phyloP scores from a whole-genome alignment of 306 rosid genomes.

The Dryas alaskensis region DNA sequence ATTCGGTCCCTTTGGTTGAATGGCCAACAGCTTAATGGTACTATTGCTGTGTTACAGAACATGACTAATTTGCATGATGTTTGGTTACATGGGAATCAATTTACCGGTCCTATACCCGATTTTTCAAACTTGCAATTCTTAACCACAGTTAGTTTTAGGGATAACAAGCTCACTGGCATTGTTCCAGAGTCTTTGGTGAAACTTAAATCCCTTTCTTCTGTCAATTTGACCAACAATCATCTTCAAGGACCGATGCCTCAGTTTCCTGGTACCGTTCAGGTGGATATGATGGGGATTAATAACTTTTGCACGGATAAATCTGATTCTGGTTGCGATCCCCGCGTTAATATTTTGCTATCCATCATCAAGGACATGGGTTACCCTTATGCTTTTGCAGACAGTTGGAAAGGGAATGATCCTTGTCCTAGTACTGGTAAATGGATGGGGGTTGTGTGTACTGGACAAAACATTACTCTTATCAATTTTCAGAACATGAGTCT shows the following conservation, averaged over 20 bases:
- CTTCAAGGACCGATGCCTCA: slow-evolving; percentile 73
- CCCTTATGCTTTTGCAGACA: slow-evolving; percentile 54
- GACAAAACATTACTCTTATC: slow-evolving; percentile 36
- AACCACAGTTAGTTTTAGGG: slow-evolving; percentile 45
- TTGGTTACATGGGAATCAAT: slow-evolving; percentile 60
- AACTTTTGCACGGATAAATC: slow-evolving; percentile 42
- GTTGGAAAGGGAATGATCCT: slow-evolving; percentile 75
- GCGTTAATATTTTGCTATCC: slow-evolving; percentile 47
- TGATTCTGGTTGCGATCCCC: slow-evolving; percentile 49
- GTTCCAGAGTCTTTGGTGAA: slow-evolving; percentile 56
- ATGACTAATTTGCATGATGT: slow-evolving; percentile 51
- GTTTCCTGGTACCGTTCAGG: slow-evolving; percentile 33
- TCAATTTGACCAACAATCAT: slow-evolving; percentile 63
- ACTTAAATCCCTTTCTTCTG: slow-evolving; percentile 34
- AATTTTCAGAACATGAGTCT: slow-evolving; percentile 59
- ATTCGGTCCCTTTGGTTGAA: slow-evolving; percentile 58
- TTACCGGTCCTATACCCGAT: slow-evolving; percentile 81
- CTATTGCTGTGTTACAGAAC: slow-evolving; percentile 46
- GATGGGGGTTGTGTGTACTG: slow-evolving; percentile 50
- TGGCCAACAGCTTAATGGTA: slow-evolving; percentile 70
- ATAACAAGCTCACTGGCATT: slow-evolving; percentile 68
- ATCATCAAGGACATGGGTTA: slow-evolving; percentile 46
- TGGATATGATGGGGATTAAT: slow-evolving; percentile 43
- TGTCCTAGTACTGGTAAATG: slow-evolving; percentile 40
- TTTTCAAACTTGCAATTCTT: slow-evolving; percentile 35